Evolutionary conservation across 1,284 basidiomycete species (phyloP), one percentile per base, ranked within the genome.

Genomic region (Trichosporon sp.): DNA sequence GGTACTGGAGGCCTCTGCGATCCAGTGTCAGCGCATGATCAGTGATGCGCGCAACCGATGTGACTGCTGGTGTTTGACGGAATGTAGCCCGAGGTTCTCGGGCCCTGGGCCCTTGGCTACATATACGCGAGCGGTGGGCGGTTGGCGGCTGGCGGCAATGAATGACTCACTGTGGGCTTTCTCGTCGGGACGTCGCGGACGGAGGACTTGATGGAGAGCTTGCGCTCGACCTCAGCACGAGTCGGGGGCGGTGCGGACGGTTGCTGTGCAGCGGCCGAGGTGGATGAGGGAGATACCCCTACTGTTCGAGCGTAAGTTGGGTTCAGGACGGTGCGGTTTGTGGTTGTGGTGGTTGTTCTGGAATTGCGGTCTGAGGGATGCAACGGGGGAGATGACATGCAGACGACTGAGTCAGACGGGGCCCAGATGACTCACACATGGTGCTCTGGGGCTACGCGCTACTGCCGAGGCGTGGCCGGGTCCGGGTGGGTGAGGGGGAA

Each of bases 151-250:
- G 5, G 34, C 21, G 44, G 18, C 21, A 23, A 7, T 47, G 44
- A 18, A 47, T n/a, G 18, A 65, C 47, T 53, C 47, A 31, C 44
- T 3, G 47, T 51, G 11, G 29, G 23, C 47, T 38, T 25, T 42
- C 62, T 63, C 6, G 31, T 25, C 31, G 34, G 62, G 18, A 29
- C 23, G 35, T 42, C 62, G 62, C 35, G 23, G 23, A 42, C 62
- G 12, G 35, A 23, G 31, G 29, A 78, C 77, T 91, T 90, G 60
- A 93, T 86, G 2, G 92, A 93, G 23, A 96, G 87, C 78, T 95
- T 95, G 71, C 93, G 87, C 72, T 92, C 88, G 29, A 96, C 88
- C 84, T 96, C 93, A 77, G 92, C 90, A 34, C 89, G 88, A 13
- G 92, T 90, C 2, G 92, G 93, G 11, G 92, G 91, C 27, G 89